Conservation (phyloP, 2,329 filamentous ascomycete species). For the Pseudopithomyces maydicus region DNA sequence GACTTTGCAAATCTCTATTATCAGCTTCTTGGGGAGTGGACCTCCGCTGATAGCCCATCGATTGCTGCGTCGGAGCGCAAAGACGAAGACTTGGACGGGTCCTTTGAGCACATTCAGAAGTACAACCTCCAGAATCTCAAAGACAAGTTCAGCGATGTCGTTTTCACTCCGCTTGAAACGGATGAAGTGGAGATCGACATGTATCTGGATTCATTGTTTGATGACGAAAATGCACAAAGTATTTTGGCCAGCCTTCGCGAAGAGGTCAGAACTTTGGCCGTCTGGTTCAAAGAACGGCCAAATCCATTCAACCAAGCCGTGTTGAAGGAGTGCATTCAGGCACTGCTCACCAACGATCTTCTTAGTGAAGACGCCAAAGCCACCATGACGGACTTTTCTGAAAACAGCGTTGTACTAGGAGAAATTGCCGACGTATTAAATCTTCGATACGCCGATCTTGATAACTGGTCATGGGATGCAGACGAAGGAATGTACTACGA, state of each 20-base stretch:
- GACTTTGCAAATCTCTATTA: slow-evolving; percentile 22
- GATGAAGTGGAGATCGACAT: slow-evolving; percentile 20
- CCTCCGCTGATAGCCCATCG: slow-evolving; percentile 13
- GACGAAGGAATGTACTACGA: slow-evolving; percentile 49
- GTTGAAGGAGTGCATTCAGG: slow-evolving; percentile 16
- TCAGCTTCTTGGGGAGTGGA: slow-evolving; percentile 21
- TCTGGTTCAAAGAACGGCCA: slow-evolving; percentile 5
- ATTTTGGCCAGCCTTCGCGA: slow-evolving; percentile 9
- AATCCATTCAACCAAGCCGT: slow-evolving; percentile 11
- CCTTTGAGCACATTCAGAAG: slow-evolving; percentile 20
- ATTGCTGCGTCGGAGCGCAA: slow-evolving; percentile 13
- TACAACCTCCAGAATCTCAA: slow-evolving; percentile 20
- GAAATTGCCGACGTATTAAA: slow-evolving; percentile 53
- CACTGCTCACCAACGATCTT: slow-evolving; percentile 18
- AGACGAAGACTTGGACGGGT: slow-evolving; percentile 16
- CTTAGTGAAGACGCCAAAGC: slow-evolving; percentile 19
- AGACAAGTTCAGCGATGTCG: slow-evolving; percentile 22
- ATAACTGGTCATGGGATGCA: slow-evolving; percentile 52
- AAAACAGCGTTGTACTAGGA: slow-evolving; percentile 34
- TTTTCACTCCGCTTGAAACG: slow-evolving; percentile 22
- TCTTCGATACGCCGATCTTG: slow-evolving; percentile 49
- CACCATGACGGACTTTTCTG: slow-evolving; percentile 17
- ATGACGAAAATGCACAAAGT: slow-evolving; percentile 14
- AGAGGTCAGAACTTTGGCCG: slow-evolving; percentile 1
- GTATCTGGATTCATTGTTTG: slow-evolving; percentile 19